phyloP scores from a whole-genome alignment of 2,329 filamentous ascomycete species.

The Samsoniella hepiali region DNA sequence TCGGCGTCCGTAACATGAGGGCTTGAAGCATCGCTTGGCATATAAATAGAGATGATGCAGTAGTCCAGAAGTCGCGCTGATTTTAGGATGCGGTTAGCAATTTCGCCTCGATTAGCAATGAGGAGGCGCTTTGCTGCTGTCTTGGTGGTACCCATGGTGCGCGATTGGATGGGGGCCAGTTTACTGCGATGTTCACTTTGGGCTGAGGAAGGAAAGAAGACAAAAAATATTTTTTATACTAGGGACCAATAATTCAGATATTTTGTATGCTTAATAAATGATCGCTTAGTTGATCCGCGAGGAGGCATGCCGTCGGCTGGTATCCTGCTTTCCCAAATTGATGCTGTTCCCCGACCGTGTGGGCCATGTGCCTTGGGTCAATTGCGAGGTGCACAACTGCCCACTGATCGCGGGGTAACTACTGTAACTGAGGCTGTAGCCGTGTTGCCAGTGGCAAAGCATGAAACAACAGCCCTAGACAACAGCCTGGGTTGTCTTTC shows the following conservation, averaged over 20 bases:
- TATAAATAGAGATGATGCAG: constrained; percentile 54
- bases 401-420: background rate
- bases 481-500: too few species aligned
- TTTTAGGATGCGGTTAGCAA: constrained; percentile 50
- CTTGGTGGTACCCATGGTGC: background rate
- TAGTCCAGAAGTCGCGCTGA: constrained; percentile 44
- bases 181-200: too few species aligned
- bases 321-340: background rate
- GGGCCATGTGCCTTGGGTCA: background rate
- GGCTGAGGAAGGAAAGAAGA: too few species aligned
- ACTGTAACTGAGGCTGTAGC: too few species aligned
- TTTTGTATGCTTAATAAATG: background rate
- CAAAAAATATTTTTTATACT: background rate
- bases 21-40: constrained; percentile 52
- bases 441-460: too few species aligned
- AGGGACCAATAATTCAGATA: background rate
- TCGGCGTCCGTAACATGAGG: constrained; percentile 53
- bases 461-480: too few species aligned
- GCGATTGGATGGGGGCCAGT: background rate
- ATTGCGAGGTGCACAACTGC: background rate
- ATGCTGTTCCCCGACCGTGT: background rate
- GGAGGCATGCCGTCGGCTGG: background rate
- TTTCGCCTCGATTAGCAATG: constrained; percentile 59
- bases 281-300: background rate
- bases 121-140: constrained; percentile 41